These are phyloP conservation scores for Candida arabinofermentans DNA, from an alignment of 805 yeast species.

Conservation along the genomic window DNA sequence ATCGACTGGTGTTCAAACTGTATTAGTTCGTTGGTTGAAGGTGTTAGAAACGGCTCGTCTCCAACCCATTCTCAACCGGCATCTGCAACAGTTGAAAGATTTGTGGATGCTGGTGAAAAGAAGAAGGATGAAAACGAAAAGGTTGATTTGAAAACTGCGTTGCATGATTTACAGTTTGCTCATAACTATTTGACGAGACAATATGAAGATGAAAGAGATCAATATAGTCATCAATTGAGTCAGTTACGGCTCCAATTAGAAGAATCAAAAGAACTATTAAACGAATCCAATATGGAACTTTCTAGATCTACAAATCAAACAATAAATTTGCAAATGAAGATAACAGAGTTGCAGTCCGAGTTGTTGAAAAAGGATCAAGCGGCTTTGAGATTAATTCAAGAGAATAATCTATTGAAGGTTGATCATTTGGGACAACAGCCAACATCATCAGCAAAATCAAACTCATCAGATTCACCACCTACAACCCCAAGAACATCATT, in stretches of 20 bases:
- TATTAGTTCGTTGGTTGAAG: conserved; percentile 17
- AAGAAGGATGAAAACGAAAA: conserved; percentile 4
- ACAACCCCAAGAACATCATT: conserved; percentile 15
- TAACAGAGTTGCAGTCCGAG: conserved; percentile 29
- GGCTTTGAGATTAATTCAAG: conserved; percentile 39
- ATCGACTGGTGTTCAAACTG: conserved; percentile 31
- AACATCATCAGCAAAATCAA: conserved; percentile 11
- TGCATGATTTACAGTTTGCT: conserved; percentile 66
- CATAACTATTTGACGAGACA: conserved; percentile 66
- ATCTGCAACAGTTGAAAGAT: not conserved
- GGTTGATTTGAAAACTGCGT: conserved; percentile 41
- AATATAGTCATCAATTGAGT: conserved; percentile 49
- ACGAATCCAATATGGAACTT: conserved; percentile 35
- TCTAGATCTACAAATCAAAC: conserved; percentile 34
- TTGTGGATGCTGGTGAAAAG: not conserved
- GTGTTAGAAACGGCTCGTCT: conserved; percentile 6
- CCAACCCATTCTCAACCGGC: conserved; percentile 3
- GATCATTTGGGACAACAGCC: conserved; percentile 36
- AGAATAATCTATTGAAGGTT: conserved; percentile 39
- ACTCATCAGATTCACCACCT: conserved; percentile 5
- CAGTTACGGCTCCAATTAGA: conserved; percentile 48
- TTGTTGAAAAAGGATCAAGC: conserved; percentile 36
- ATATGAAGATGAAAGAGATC: conserved; percentile 60
- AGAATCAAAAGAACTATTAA: conserved; percentile 48
- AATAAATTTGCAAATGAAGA: conserved; percentile 33